A percentile compares a stretch with the other conserved stretches of the same genome.
Evolutionary conservation across 108 stramenopile genomes (phyloP).

Genomic region (Skeletonema tropicum): DNA sequence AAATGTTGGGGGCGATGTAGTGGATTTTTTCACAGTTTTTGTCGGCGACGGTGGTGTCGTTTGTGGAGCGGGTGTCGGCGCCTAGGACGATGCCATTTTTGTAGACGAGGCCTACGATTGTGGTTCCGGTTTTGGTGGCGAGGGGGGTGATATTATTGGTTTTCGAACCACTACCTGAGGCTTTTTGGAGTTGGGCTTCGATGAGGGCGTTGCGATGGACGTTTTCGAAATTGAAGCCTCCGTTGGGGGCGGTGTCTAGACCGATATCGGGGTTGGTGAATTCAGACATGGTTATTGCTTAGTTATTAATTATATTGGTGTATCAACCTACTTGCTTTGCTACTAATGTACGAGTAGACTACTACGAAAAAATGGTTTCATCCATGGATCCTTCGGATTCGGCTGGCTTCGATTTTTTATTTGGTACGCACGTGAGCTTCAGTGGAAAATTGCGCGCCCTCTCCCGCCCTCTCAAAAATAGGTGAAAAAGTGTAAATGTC

Average conservation of each 20-base stretch:
- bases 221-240: conserved; percentile 84
- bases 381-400: too few relatives aligned
- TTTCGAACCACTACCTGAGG: too few relatives aligned
- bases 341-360: too few relatives aligned
- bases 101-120: conserved; percentile 94
- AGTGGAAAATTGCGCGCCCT: too few relatives aligned
- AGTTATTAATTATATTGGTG: background rate
- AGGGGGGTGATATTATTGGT: conserved; percentile 72
- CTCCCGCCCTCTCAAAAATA: too few relatives aligned
- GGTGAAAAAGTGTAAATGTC: too few relatives aligned
- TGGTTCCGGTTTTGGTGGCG: conserved; percentile 95
- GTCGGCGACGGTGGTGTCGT: conserved; percentile 95
- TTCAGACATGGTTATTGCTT: conserved; percentile 45
- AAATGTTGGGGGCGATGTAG: conserved; percentile 98
- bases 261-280: conserved; percentile 33
- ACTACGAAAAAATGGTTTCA: too few relatives aligned
- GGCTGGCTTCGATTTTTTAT: too few relatives aligned
- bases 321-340: too few relatives aligned
- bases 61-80: conserved; percentile 97
- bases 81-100: conserved; percentile 96
- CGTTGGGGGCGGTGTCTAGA: conserved; percentile 16
- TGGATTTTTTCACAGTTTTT: conserved; percentile 99
- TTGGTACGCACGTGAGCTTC: too few relatives aligned
- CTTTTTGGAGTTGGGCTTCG: conserved; percentile 45
- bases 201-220: conserved; percentile 76